phyloP scores from a whole-genome alignment of 2,329 filamentous ascomycete species.

The Paramyrothecium roridum region DNA sequence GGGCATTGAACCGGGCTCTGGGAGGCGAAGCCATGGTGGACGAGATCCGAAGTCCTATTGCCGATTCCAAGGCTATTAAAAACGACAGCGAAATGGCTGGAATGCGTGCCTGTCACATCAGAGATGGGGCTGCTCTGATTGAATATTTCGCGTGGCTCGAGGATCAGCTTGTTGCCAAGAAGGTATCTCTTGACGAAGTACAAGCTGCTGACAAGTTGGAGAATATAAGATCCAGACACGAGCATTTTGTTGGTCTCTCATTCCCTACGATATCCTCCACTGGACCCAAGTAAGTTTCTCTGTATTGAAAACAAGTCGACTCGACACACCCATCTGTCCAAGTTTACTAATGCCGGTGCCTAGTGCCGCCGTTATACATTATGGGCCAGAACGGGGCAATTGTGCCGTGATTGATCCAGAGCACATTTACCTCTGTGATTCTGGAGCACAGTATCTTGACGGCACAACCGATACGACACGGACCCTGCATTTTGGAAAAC shows the following conservation, averaged over 20 bases:
- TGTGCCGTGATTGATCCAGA: conserved; percentile 83
- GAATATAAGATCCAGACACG: conserved; percentile 61
- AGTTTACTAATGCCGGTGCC: not conserved
- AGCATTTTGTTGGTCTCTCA: conserved; percentile 83
- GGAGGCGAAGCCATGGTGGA: conserved; percentile 85
- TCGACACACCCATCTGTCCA: not conserved
- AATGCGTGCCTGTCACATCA: conserved; percentile 90
- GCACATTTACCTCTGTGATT: conserved; percentile 91
- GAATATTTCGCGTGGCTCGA: conserved; percentile 98
- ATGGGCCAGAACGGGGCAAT: conserved; percentile 78
- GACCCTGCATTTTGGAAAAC: conserved; percentile 86
- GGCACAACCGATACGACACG: conserved; percentile 95
- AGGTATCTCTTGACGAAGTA: conserved; percentile 77
- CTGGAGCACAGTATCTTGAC: conserved; percentile 92
- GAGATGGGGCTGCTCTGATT: conserved; percentile 85
- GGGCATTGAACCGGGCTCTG: conserved; percentile 83
- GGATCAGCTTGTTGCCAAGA: conserved; percentile 74
- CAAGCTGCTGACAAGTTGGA: conserved; percentile 90
- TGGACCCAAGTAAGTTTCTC: conserved; percentile 60
- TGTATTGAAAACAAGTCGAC: conserved; percentile 3
- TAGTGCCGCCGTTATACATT: conserved; percentile 96
- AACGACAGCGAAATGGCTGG: conserved; percentile 86
- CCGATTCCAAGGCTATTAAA: conserved; percentile 91
- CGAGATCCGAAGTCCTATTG: conserved; percentile 81
- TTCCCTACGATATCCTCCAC: conserved; percentile 97